Evolutionary conservation across 345 rosid genomes (phyloP).

Genomic region (Hirschfeldia incana): DNA sequence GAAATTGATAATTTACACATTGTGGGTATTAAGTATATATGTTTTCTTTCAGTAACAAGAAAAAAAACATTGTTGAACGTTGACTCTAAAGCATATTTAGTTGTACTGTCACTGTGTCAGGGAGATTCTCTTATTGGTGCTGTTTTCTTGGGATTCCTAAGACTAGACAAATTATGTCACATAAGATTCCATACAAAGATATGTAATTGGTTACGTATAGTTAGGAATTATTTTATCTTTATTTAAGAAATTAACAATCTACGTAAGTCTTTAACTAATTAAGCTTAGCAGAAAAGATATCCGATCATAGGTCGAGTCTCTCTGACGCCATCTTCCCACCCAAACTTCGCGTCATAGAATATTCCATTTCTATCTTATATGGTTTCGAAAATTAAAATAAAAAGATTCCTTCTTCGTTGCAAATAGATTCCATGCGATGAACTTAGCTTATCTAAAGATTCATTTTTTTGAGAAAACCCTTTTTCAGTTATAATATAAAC

Average conservation of each 20-base stretch:
- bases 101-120: conserved; percentile 27
- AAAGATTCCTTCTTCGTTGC: conserved; percentile 23
- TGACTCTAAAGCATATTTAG: conserved; percentile 16
- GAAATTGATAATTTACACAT: background rate
- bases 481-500: background rate
- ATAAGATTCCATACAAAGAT: conserved; percentile 30
- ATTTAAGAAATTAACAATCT: background rate
- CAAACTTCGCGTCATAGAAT: conserved; percentile 27
- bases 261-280: conserved; percentile 16
- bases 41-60: background rate
- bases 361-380: conserved; percentile 12
- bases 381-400: background rate
- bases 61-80: background rate
- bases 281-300: conserved; percentile 29
- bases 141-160: conserved; percentile 23
- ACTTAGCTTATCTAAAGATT: conserved; percentile 20
- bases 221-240: conserved; percentile 1
- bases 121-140: conserved; percentile 33
- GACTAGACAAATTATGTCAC: conserved; percentile 9
- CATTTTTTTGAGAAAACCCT: background rate
- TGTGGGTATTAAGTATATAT: background rate
- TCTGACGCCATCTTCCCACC: conserved; percentile 31
- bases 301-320: conserved; percentile 32
- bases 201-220: conserved; percentile 28
- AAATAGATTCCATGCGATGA: conserved; percentile 29